phyloP scores from a whole-genome alignment of 306 rosid species.

The Castanea sativa region DNA sequence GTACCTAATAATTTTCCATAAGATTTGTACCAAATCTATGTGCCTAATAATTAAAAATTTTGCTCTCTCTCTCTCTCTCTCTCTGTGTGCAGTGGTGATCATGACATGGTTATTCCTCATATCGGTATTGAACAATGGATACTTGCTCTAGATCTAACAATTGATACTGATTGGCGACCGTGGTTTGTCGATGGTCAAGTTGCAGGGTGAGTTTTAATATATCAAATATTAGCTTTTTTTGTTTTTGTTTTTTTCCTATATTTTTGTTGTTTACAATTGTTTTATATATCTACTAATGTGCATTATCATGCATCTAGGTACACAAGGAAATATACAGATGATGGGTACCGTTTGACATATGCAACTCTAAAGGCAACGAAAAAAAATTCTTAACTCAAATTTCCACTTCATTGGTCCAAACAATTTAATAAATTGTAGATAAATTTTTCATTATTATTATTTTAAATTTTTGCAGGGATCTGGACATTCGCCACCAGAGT shows the following conservation, averaged over 20 bases:
- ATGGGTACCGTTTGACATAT: conserved; percentile 22
- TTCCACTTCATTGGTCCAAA: background rate
- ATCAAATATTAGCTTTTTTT: background rate
- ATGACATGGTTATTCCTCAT: conserved; percentile 20
- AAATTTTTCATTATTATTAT: background rate
- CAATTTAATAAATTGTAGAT: background rate
- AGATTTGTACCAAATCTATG: too few relatives aligned
- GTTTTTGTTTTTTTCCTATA: background rate
- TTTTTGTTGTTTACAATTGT: background rate
- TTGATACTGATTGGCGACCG: conserved; percentile 15
- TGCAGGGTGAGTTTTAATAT: conserved; percentile 23
- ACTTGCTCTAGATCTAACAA: background rate
- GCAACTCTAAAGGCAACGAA: conserved; percentile 24
- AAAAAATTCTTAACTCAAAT: background rate
- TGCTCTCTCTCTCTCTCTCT: background rate
- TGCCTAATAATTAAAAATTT: background rate
- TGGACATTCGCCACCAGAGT: conserved; percentile 25
- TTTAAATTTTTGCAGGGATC: conserved; percentile 7
- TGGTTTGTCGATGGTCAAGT: conserved; percentile 22
- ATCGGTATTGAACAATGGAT: conserved; percentile 8
- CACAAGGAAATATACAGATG: conserved; percentile 14
- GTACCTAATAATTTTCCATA: too few relatives aligned
- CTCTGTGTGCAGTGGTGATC: conserved; percentile 16
- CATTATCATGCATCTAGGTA: conserved; percentile 5
- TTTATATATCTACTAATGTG: background rate